phyloP scores from a whole-genome alignment of 495 filamentous ascomycete genomes.

The Cetradonia linearis region DNA sequence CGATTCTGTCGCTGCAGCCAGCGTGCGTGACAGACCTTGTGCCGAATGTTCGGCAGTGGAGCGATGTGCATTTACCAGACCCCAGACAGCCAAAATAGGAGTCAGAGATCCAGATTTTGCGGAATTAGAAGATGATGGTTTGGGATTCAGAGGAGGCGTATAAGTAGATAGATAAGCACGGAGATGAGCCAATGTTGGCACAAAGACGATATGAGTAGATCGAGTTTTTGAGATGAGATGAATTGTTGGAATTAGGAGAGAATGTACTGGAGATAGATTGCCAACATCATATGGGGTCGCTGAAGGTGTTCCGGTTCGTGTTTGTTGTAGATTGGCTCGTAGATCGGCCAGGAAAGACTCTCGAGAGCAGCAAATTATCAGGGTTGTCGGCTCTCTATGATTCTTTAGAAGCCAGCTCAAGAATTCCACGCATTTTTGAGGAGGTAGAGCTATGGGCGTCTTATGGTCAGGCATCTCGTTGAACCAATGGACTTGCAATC shows the following conservation, averaged over 20 bases:
- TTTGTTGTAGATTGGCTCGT: constrained; percentile 25
- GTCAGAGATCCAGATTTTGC: constrained; percentile 10
- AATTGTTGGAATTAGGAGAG: constrained; percentile 53
- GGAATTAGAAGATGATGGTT: constrained; percentile 22
- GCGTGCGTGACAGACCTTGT: constrained; percentile 64
- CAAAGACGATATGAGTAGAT: constrained; percentile 57
- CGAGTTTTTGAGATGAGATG: constrained; percentile 57
- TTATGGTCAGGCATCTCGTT: background rate
- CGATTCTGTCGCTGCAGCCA: constrained; percentile 58
- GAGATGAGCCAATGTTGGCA: constrained; percentile 63
- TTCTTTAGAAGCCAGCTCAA: constrained; percentile 51
- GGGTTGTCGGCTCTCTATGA: constrained; percentile 43
- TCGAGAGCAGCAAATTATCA: constrained; percentile 62
- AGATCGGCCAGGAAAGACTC: constrained; percentile 51
- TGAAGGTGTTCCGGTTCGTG: background rate
- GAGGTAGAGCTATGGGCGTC: constrained; percentile 14
- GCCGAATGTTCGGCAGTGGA: constrained; percentile 71
- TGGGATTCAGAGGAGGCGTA: constrained; percentile 25
- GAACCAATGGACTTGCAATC: background rate
- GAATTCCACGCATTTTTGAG: constrained; percentile 36
- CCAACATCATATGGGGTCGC: constrained; percentile 5
- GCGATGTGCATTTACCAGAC: constrained; percentile 58
- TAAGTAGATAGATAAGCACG: constrained; percentile 61
- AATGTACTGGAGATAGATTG: constrained; percentile 23
- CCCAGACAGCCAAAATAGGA: constrained; percentile 52